These are phyloP conservation scores for Coemansia sp. DNA, from an alignment of 192 early-diverging fungal species.

Conservation along the genomic window DNA sequence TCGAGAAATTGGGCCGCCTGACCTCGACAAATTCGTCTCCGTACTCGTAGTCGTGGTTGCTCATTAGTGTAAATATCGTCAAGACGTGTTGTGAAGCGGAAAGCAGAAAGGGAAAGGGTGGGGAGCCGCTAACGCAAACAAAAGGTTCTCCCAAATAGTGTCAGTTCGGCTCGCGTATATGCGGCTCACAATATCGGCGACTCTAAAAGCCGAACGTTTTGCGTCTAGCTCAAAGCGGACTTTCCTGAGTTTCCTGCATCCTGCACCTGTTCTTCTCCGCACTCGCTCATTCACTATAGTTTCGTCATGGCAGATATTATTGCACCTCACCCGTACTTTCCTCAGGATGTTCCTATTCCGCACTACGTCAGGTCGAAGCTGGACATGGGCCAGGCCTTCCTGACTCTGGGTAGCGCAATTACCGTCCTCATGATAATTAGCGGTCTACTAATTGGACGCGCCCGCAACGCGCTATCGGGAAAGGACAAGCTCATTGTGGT, in stretches of 20 bases:
- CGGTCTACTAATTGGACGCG: constrained; percentile 20
- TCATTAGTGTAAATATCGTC: constrained; percentile 27
- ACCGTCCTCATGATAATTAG: constrained; percentile 14
- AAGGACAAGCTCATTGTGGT: constrained; percentile 60
- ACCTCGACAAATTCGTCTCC: constrained; percentile 38
- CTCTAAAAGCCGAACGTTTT: not conserved
- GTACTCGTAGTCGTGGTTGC: constrained; percentile 32
- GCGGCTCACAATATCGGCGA: not conserved
- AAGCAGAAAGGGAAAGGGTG: not conserved
- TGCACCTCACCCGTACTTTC: constrained; percentile 43
- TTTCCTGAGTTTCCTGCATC: not conserved
- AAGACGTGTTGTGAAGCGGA: not conserved
- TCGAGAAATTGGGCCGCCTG: constrained; percentile 17
- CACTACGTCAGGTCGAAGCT: constrained; percentile 46
- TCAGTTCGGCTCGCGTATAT: not conserved
- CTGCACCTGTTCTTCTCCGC: not conserved
- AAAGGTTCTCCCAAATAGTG: not conserved
- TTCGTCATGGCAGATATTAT: not conserved
- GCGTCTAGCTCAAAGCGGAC: not conserved
- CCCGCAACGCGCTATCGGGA: constrained; percentile 20
- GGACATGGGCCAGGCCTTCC: constrained; percentile 30
- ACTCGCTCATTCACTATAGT: not conserved
- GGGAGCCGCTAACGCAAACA: constrained; percentile 9
- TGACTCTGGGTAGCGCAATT: constrained; percentile 30
- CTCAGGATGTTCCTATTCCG: constrained; percentile 27